Conservation (phyloP, 1,284 basidiomycete species). For the Volvariella volvacea region DNA sequence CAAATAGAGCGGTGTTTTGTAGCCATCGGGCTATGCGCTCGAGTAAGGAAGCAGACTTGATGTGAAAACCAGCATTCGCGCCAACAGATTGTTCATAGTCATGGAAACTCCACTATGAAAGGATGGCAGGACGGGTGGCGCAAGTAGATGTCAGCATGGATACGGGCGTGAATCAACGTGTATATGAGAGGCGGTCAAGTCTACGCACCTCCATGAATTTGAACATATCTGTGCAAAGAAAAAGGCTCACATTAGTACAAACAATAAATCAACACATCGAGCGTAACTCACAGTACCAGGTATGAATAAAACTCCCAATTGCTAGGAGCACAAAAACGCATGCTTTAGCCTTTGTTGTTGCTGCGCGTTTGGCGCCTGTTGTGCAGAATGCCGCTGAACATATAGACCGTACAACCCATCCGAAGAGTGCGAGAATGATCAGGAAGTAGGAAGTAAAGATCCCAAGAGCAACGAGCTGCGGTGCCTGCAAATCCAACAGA, state of each 20-base stretch:
- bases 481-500: too few relatives aligned
- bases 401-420: constrained; percentile 27
- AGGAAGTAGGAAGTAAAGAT: constrained; percentile 46
- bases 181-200: too few relatives aligned
- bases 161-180: too few relatives aligned
- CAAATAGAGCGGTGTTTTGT: constrained; percentile 51
- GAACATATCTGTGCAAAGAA: constrained; percentile 39
- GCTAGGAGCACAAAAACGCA: constrained; percentile 27
- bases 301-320: constrained; percentile 36
- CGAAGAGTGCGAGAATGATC: constrained; percentile 33
- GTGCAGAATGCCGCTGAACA: constrained; percentile 5
- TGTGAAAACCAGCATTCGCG: constrained; percentile 1
- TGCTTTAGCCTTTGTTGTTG: constrained; percentile 4
- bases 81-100: constrained; percentile 29
- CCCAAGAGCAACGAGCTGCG: constrained; percentile 26
- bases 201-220: constrained; percentile 44
- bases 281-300: constrained; percentile 58
- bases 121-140: background rate
- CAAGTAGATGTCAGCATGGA: constrained; percentile 1
- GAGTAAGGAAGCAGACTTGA: constrained; percentile 6
- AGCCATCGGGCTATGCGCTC: constrained; percentile 53
- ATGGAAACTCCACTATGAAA: constrained; percentile 46
- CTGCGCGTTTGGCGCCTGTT: constrained; percentile 7
- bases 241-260: background rate
- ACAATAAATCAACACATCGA: constrained; percentile 2